These are phyloP conservation scores for Xanthoconium stramineum DNA, from an alignment of 768 basidiomycete species.

Conservation along the genomic window DNA sequence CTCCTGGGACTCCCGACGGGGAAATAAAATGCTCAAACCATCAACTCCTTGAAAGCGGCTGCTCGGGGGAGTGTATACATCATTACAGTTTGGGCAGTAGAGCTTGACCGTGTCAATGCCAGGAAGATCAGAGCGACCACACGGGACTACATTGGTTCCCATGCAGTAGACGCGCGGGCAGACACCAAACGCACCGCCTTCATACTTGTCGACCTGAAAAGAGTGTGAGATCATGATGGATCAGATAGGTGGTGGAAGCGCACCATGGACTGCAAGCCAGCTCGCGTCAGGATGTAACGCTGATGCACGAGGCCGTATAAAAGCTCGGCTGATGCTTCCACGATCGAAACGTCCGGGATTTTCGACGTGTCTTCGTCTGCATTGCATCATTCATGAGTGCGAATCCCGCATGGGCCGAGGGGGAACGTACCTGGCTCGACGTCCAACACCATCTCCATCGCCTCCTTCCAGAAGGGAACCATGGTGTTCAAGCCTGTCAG, in stretches of 20 bases:
- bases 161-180: conserved; percentile 96
- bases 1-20: conserved; percentile 7
- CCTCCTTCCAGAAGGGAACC: conserved; percentile 99
- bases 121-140: conserved; percentile 92
- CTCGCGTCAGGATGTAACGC: conserved; percentile 93
- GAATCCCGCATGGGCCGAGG: conserved; percentile 13
- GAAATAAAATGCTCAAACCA: conserved; percentile 45
- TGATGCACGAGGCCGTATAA: conserved; percentile 98
- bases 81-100: conserved; percentile 97
- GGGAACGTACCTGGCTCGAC: conserved; percentile 87
- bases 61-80: conserved; percentile 93
- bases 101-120: conserved; percentile 97
- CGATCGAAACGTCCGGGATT: conserved; percentile 98
- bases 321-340: conserved; percentile 96
- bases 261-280: conserved; percentile 94
- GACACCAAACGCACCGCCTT: conserved; percentile 83
- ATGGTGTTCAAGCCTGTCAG: conserved; percentile 91
- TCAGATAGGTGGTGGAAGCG: conserved; percentile 15
- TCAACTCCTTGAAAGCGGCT: conserved; percentile 95
- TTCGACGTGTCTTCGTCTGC: conserved; percentile 88
- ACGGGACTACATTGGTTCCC: conserved; percentile 86
- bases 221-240: conserved; percentile 15
- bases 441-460: conserved; percentile 99
- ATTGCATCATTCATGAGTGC: conserved; percentile 9
- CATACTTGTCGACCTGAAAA: conserved; percentile 89